Evolutionary conservation across 169 alveolate genomes (phyloP), one percentile per base, ranked within the genome.

Genomic region (Plasmodium knowlesi): DNA sequence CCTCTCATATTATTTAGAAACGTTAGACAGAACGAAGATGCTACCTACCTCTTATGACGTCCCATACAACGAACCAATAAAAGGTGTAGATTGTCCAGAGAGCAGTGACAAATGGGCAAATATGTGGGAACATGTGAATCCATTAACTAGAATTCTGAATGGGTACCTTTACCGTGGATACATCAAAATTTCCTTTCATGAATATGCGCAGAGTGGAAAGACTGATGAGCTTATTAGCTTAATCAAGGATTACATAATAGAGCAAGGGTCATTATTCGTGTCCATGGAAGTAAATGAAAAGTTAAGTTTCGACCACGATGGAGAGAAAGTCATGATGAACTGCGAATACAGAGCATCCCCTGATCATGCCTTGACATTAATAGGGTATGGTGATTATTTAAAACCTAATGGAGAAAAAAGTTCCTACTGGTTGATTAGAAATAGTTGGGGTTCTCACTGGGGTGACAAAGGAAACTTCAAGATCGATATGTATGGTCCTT

Each of bases 281-380:
- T 88, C 95, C 9, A 93, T 93, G 96, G 73, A 73, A 32, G 89
- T 92, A 30, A 71, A 50, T 8, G 74, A 72, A 34, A 92, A 88
- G 25, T 70, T 93, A 82, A 93, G 71, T 50, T 92, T 92, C 37
- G 96, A 93, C 79, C 96, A 93, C 39, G 96, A 93, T 61, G 96
- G 96, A 2, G 91, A 32, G 32, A 54, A 93, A 50, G 96, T 93
- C 1, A 85, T 86, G 80, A 79, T 83, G 67, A 92, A 82, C 22
- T 93, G 96, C 73, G 93, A 93, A 83, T 32, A 93, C 41, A 72
- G 37, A 32, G 71, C 80, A 9, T 30, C 80, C 41, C 93, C 85
- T 53, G 95, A 88, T 14, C 96, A 93, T 93, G 93, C 96, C 3
- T 82, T 93, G 83, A 89, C 82, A 25, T 46, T 93, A 80, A 93